Percentiles rank a stretch among this genome's conserved stretches.
Conservation (phyloP, 2,329 filamentous ascomycete species). For the Ophiostoma novo-ulmi region DNA sequence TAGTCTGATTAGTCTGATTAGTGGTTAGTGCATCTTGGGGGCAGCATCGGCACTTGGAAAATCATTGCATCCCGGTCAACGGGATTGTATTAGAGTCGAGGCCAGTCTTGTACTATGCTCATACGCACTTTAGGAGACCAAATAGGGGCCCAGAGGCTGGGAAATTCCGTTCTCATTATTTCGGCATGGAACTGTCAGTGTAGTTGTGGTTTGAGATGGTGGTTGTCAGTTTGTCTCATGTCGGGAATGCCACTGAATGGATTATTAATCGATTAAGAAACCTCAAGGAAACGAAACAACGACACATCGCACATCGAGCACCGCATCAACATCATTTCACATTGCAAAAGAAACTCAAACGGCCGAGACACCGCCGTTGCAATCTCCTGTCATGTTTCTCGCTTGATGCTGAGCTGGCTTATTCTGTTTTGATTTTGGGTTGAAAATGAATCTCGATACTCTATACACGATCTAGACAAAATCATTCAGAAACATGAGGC, state of each 20-base stretch:
- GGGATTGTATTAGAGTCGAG: background rate
- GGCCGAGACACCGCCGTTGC: slow-evolving; percentile 14
- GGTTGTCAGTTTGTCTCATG: background rate
- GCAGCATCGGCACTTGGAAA: slow-evolving; percentile 14
- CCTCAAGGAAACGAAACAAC: background rate
- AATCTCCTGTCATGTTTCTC: slow-evolving; percentile 10
- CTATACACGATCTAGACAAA: background rate
- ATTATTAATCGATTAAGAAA: background rate
- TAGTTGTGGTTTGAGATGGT: background rate
- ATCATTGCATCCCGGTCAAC: slow-evolving; percentile 12
- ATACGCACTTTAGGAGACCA: too few relatives aligned
- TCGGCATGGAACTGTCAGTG: background rate
- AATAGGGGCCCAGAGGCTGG: background rate
- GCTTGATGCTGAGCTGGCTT: slow-evolving; percentile 1
- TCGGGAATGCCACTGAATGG: background rate
- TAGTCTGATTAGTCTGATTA: too few relatives aligned
- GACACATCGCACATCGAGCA: background rate
- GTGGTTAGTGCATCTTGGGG: background rate
- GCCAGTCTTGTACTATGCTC: background rate
- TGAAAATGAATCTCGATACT: background rate
- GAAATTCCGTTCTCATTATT: background rate
- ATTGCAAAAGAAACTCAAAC: slow-evolving; percentile 14
- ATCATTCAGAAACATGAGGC: background rate
- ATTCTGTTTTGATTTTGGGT: background rate
- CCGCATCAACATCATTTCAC: background rate